A percentile compares a stretch with the other conserved stretches of the same genome.
These are phyloP conservation scores for Alternaria hordeiaustralica DNA, from an alignment of 2,329 filamentous ascomycete species.

Conservation along the genomic window DNA sequence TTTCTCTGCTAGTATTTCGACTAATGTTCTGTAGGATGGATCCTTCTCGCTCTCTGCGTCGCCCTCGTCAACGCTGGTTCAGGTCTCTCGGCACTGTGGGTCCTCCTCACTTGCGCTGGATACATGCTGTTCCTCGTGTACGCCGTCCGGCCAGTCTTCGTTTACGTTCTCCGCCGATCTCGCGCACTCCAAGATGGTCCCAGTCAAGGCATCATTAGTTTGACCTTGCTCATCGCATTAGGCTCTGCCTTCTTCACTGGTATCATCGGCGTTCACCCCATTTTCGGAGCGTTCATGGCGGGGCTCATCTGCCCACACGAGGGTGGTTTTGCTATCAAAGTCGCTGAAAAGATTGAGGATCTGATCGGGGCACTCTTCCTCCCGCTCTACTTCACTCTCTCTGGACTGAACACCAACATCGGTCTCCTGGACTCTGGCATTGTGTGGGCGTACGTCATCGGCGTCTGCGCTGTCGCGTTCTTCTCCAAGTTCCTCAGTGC, in stretches of 20 bases:
- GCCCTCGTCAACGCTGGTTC: slow-evolving; percentile 87
- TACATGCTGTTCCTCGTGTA: slow-evolving; percentile 79
- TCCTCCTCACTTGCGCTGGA: slow-evolving; percentile 76
- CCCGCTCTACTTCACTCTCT: slow-evolving; percentile 91
- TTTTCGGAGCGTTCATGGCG: slow-evolving; percentile 91
- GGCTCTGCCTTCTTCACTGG: slow-evolving; percentile 85
- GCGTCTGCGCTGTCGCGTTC: slow-evolving; percentile 81
- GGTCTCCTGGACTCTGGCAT: slow-evolving; percentile 81
- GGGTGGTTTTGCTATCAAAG: slow-evolving; percentile 85
- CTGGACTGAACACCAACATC: slow-evolving; percentile 85
- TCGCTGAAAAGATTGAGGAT: slow-evolving; percentile 95
- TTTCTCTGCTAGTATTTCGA: background rate
- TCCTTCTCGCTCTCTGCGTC: slow-evolving; percentile 89
- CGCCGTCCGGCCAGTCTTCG: slow-evolving; percentile 73
- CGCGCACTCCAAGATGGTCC: slow-evolving; percentile 87
- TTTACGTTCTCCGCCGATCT: slow-evolving; percentile 74
- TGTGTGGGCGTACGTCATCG: slow-evolving; percentile 90
- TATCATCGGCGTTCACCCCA: slow-evolving; percentile 90
- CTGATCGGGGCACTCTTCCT: slow-evolving; percentile 82
- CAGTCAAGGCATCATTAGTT: slow-evolving; percentile 79
- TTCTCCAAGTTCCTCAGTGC: slow-evolving; percentile 84
- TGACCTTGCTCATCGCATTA: slow-evolving; percentile 81
- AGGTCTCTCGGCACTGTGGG: slow-evolving; percentile 83
- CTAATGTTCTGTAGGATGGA: slow-evolving; percentile 66
- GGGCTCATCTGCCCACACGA: slow-evolving; percentile 91